Conservation (phyloP, 176 grass and related monocot species). For the Triticum aestivum region IWGSC_CS_RefSeq_v2.1 NC_057813.1:133487501-133488000, state of each 20-base stretch:
- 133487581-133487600: background rate
- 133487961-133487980: background rate
- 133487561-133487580: background rate
- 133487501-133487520: slow-evolving; percentile 43
- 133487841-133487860: slow-evolving; percentile 31
- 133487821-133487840: slow-evolving; percentile 23
- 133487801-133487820: slow-evolving; percentile 9
- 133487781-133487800: background rate
- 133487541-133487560: slow-evolving; percentile 2
- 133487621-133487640: background rate
- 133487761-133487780: slow-evolving; percentile 11
- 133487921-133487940: slow-evolving; percentile 38
- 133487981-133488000: slow-evolving; percentile 18
- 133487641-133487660: background rate
- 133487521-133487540: slow-evolving; percentile 19
- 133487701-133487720: slow-evolving; percentile 3
- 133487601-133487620: background rate
- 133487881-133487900: slow-evolving; percentile 13
- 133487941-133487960: slow-evolving; percentile 32
- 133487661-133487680: background rate
- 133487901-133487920: slow-evolving; percentile 8
- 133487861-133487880: background rate
- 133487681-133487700: too few relatives aligned
- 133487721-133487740: background rate
- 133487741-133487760: slow-evolving; percentile 26